Conservation (phyloP, 495 filamentous ascomycete genomes). For the Penicillium soppii region DNA sequence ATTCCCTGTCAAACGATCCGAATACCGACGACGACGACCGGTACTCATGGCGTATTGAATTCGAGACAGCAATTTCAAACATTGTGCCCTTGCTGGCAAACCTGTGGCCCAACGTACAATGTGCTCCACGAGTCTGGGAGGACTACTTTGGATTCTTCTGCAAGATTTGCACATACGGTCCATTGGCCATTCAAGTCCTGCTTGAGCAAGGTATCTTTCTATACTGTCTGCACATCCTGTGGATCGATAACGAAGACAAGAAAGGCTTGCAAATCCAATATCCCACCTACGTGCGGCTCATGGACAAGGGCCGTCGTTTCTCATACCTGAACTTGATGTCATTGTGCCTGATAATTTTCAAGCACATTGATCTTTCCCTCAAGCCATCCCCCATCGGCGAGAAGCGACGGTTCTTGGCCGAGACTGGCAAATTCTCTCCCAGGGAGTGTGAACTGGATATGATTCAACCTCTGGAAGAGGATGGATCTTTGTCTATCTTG, state of each 20-base stretch:
- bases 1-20: constrained; percentile 42
- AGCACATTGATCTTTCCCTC: constrained; percentile 40
- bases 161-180: constrained; percentile 57
- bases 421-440: constrained; percentile 36
- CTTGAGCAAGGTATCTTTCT: constrained; percentile 56
- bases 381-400: constrained; percentile 26
- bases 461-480: constrained; percentile 32
- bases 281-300: constrained; percentile 52
- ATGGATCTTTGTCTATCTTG: constrained; percentile 37
- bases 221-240: constrained; percentile 60
- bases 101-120: constrained; percentile 55
- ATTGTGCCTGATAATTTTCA: constrained; percentile 39
- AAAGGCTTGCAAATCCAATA: constrained; percentile 51
- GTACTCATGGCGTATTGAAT: constrained; percentile 28
- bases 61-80: constrained; percentile 46
- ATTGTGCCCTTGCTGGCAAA: constrained; percentile 54
- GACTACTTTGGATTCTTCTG: constrained; percentile 75
- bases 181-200: constrained; percentile 51
- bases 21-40: constrained; percentile 30
- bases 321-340: constrained; percentile 44
- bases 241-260: constrained; percentile 55
- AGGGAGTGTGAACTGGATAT: constrained; percentile 38
- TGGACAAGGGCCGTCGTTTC: constrained; percentile 56
- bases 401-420: constrained; percentile 17
- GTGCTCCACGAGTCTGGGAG: constrained; percentile 65